Conservation (phyloP, 1,139 yeast species). For the Debaryomyces psychrophilus region DNA sequence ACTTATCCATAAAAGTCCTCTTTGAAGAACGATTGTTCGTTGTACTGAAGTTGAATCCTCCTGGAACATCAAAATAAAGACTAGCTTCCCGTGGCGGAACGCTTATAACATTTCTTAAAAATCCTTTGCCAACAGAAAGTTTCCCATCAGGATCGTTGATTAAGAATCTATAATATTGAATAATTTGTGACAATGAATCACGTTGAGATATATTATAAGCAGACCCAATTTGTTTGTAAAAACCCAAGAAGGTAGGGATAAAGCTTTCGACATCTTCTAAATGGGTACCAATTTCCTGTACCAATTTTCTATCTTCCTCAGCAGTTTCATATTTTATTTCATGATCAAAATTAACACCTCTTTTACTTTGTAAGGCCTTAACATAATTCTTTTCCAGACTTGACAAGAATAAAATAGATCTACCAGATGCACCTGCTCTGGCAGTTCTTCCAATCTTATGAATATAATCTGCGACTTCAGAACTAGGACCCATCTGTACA, state of each 20-base stretch:
- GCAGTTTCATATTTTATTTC: slow-evolving; percentile 18
- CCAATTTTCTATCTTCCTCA: slow-evolving; percentile 16
- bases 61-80: slow-evolving; percentile 26
- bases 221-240: slow-evolving; percentile 32
- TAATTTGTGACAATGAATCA: slow-evolving; percentile 15
- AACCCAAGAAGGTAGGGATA: slow-evolving; percentile 36
- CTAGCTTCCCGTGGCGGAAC: slow-evolving; percentile 22
- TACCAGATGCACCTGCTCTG: slow-evolving; percentile 84
- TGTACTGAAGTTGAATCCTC: slow-evolving; percentile 18
- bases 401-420: slow-evolving; percentile 56
- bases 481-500: slow-evolving; percentile 75
- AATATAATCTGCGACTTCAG: slow-evolving; percentile 74
- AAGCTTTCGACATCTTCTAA: slow-evolving; percentile 20
- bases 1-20: slow-evolving; percentile 14
- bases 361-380: slow-evolving; percentile 42
- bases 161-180: slow-evolving; percentile 16
- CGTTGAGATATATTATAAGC: slow-evolving; percentile 28
- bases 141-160: slow-evolving; percentile 20
- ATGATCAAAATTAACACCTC: slow-evolving; percentile 54
- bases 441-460: slow-evolving; percentile 98
- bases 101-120: slow-evolving; percentile 14
- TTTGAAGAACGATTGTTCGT: slow-evolving; percentile 20
- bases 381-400: slow-evolving; percentile 53
- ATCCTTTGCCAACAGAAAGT: slow-evolving; percentile 14
- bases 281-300: slow-evolving; percentile 18